A percentile compares a stretch with the other conserved stretches of the same genome.
phyloP scores from a whole-genome alignment of 78 protist species.

The Corallochytrium limacisporum region DNA sequence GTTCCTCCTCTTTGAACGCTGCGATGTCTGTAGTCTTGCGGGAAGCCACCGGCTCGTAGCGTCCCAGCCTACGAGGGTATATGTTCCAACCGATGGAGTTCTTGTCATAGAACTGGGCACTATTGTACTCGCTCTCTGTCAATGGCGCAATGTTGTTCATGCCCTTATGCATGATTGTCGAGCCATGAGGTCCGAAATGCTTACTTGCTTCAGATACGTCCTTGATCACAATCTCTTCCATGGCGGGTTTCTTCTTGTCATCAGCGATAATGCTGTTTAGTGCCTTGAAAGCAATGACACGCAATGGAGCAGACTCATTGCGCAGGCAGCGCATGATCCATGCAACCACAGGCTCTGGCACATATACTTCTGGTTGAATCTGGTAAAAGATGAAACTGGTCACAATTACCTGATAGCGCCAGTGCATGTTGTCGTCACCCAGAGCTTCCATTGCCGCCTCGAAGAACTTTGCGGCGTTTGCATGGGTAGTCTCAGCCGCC shows the following conservation, averaged over 20 bases:
- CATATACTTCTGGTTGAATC: background rate
- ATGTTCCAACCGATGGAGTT: conserved; percentile 4
- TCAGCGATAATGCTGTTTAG: background rate
- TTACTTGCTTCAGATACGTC: background rate
- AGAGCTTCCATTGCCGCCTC: background rate
- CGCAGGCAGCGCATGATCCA: background rate
- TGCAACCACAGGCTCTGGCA: background rate
- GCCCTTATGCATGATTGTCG: too few relatives aligned
- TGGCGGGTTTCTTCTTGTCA: too few relatives aligned
- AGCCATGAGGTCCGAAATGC: background rate
- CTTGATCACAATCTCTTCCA: too few relatives aligned
- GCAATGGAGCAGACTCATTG: background rate
- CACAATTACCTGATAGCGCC: background rate
- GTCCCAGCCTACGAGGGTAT: background rate
- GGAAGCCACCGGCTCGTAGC: background rate
- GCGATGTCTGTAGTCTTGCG: background rate
- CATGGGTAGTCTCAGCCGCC: too few relatives aligned
- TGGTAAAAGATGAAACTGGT: background rate
- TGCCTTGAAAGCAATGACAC: background rate
- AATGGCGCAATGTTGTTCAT: background rate
- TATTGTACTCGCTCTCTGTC: background rate
- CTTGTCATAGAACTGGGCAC: conserved; percentile 2
- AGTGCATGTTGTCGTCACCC: background rate
- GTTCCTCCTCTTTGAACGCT: too few relatives aligned
- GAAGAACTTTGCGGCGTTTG: too few relatives aligned